Evolutionary conservation across 306 rosid genomes (phyloP), one percentile per base, ranked within the genome.

Genomic region (Benincasa hispida): DNA sequence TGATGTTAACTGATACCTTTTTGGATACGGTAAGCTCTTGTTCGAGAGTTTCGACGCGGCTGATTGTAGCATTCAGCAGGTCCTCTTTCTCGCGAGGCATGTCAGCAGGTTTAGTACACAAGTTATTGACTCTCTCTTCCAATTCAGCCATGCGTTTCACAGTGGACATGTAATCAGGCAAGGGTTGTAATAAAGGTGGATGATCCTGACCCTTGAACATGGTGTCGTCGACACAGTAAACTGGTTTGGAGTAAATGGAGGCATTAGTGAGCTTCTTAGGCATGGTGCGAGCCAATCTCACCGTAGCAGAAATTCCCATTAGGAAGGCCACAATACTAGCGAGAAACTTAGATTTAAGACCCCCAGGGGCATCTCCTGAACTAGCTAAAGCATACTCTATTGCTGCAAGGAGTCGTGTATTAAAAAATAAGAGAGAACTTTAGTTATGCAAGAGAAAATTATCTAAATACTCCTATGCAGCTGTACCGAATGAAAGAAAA

Each of bases 71-170:
- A 72, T 87, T 77, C 50, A 94, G 84, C 83, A 88, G 79, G 75
- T 87, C 79, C 84, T 90, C 99, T 86, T 92, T 89, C 76, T 86
- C 95, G 10, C 84, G 85, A 21, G 97, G 93, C 89, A 88, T 78
- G 77, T 65, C 4, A 27, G 76, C 56, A 30, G 93, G 91, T 76
- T 85, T 84, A 81, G 37, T 59, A 70, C 84, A 89, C 61, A 91
- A 68, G 77, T 5, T 51, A 10, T 34, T 21, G 81, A 86, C 82
- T 79, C 82, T 87, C 79, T 82, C 86, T 85, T 94, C 99, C 85
- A 94, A 80, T 76, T 89, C 97, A 75, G 89, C 86, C 90, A 94
- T 92, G 82, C 96, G 96, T 81, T 90, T 89, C 87, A 92, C 81
- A 79, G 87, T 89, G 56, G 91, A 70, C 80, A 78, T 78, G 84